Base-by-base conservation (phyloP, 208 protist genomes). In the Trypanosoma theileri region DNA sequence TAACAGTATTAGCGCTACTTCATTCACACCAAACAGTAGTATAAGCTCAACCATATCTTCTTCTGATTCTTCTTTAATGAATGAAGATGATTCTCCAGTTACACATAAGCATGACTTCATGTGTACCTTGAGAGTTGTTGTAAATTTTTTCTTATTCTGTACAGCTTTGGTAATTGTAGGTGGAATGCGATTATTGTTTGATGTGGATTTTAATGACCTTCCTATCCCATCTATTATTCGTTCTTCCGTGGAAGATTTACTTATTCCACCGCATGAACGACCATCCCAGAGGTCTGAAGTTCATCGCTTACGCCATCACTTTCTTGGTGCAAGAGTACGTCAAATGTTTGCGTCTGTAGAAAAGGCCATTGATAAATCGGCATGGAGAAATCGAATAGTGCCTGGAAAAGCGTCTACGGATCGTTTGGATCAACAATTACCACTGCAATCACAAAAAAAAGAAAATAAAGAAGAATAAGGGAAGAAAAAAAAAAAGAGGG, bases 141-240 rank as follows among this genome's bases (percentile, higher is more conserved):
- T 72, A 1, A 78, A 81, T 48, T 80, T 91, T 58, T 35, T 69
- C 12, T 64, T 77, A 45, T 88, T 88, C 45, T 80, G 80, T 40
- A 58, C 40, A 7, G 59, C 78, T 13, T 68, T 84, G 44, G 46
- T 86, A n/a, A 19, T 84, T 12, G 74, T 75, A 6, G 68, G 71
- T 42, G 69, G 52, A 31, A 68, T 88, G 55, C 85, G 82, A 22
- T 60, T 86, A 12, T 42, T 88, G 4, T 71, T 88, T 48, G 67
- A 70, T 53, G 53, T 80, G 22, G 67, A 85, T 59, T 69, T 86
- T 24, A 75, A 65, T 53, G 73, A 81, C 28, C 71, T 88, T 14
- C 85, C 85, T 6, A 44, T 86, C 42, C 82, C 82, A 14, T 45
- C 66, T n/a, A 51, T 48, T 42, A n/a, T 88, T 24, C 75, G 66